A percentile compares a stretch with the other conserved stretches of the same genome.
Evolutionary conservation across 2,329 filamentous ascomycete species (phyloP).

Genomic region (Claviceps sp.): DNA sequence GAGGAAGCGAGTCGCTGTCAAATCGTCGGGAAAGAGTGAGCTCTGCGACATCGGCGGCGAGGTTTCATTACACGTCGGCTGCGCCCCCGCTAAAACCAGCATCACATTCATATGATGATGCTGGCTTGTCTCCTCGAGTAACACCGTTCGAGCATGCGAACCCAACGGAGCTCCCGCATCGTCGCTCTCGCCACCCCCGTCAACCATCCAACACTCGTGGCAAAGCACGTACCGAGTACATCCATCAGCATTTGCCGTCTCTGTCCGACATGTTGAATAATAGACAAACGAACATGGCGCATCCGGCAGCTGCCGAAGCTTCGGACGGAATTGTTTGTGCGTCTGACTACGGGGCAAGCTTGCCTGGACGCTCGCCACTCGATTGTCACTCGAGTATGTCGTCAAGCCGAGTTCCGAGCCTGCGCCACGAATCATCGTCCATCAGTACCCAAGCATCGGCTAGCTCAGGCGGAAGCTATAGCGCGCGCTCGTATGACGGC

Average conservation of each 20-base stretch:
- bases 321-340: conserved; percentile 2
- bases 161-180: conserved; percentile 14
- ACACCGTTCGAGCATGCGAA: conserved; percentile 22
- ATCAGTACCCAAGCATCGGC: conserved; percentile 28
- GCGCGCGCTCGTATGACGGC: conserved; percentile 31
- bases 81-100: conserved; percentile 22
- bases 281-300: conserved; percentile 11
- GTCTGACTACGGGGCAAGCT: not conserved
- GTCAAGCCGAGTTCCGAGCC: conserved; percentile 19
- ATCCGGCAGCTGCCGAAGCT: conserved; percentile 6
- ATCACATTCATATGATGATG: conserved; percentile 28
- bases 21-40: conserved; percentile 32
- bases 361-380: conserved; percentile 12
- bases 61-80: conserved; percentile 30
- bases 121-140: conserved; percentile 28
- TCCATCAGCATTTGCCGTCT: conserved; percentile 29
- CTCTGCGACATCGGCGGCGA: conserved; percentile 32
- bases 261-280: conserved; percentile 35
- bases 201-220: conserved; percentile 17
- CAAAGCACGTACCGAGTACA: conserved; percentile 10
- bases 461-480: conserved; percentile 21
- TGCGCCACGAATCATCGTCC: conserved; percentile 34
- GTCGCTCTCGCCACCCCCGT: conserved; percentile 13
- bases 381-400: conserved; percentile 17
- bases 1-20: conserved; percentile 34